phyloP scores from a whole-genome alignment of 139 green algal genomes.

The Diplosphaera chodatii region DNA sequence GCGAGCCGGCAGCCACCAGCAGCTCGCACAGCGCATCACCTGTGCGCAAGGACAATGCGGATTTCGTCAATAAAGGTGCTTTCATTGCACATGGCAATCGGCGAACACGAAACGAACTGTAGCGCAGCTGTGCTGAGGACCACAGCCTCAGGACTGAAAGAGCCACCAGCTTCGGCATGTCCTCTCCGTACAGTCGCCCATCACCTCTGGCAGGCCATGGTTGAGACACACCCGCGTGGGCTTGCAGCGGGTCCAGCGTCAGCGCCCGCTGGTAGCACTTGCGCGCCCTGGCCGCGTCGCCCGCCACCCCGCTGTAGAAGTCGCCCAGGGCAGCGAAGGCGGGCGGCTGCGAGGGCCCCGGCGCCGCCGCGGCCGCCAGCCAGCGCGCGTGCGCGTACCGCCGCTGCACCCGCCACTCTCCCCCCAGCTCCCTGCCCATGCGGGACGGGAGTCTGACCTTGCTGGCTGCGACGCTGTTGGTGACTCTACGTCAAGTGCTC shows the following conservation, averaged over 20 bases:
- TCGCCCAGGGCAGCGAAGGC: constrained; percentile 51
- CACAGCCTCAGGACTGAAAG: too few species aligned
- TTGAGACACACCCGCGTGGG: constrained; percentile 33
- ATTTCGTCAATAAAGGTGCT: not conserved
- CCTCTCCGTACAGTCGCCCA: too few species aligned
- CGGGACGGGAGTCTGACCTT: not conserved
- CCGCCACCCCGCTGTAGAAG: constrained; percentile 36
- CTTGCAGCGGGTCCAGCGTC: constrained; percentile 55
- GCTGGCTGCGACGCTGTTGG: too few species aligned
- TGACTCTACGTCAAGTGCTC: too few species aligned
- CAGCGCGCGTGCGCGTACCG: constrained; percentile 14
- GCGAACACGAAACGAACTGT: too few species aligned
- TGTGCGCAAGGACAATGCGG: not conserved
- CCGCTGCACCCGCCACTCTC: not conserved
- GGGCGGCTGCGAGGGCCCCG: constrained; percentile 29
- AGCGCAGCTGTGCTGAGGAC: too few species aligned
- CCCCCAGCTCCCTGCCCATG: constrained; percentile 19
- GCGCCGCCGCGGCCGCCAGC: constrained; percentile 25
- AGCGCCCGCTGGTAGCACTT: constrained; percentile 61
- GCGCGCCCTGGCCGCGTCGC: constrained; percentile 29
- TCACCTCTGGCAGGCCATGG: too few species aligned
- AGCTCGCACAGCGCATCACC: constrained; percentile 43
- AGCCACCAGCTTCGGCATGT: too few species aligned
- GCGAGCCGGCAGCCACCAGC: constrained; percentile 16
- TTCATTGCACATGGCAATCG: too few species aligned